Base-by-base conservation (phyloP, 176 grass and related monocot species). In the Avena atlantica region DNA sequence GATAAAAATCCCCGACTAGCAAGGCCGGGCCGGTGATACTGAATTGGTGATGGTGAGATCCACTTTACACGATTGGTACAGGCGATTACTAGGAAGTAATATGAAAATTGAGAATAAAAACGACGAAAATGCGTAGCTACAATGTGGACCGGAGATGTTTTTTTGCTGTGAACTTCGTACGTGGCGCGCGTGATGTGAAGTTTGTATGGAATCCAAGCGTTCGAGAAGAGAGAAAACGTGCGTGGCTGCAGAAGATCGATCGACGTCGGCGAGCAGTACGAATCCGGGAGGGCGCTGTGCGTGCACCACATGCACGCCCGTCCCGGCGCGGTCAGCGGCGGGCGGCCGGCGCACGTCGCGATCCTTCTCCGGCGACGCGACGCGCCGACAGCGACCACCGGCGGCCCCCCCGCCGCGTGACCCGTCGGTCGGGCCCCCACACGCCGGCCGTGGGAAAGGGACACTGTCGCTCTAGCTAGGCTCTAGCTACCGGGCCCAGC, bases 311-410 rank as follows among this genome's bases (percentile, higher is more conserved):
- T 76, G 76, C 76, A 57, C 16, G 44, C 23, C 7, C 78, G 56
- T 29, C 59, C 15, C 40, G 71, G 70, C 58, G 83, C 25, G 17
- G 71, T 85, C 83, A 51, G 57, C 40, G 82, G 15, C 42, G 70
- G 70, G 70, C 74, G 55, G 82, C 78, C 78, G 78, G 73, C 48
- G 48, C 16, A 0, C 53, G 71, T 85, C 71, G 83, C 58, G 10
- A 9, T 34, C 34, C 34, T 16, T n/a, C 67, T 27, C 57, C 55
- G 23, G 50, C 47, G 31, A 79, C 52, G 16, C 19, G 37, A 79
- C 40, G 63, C 44, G 23, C 52, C 82, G 37, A 74, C 65, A 45
- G 75, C 8, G 65, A 89, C 65, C n/a, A 62, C 17, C 40, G 81
- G 59, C 31, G 31, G 31, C 31, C 25, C 67, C 70, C 71, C n/a